Conservation (phyloP, 2,329 filamentous ascomycete species). For the Paraphoma chrysanthemicola region DNA sequence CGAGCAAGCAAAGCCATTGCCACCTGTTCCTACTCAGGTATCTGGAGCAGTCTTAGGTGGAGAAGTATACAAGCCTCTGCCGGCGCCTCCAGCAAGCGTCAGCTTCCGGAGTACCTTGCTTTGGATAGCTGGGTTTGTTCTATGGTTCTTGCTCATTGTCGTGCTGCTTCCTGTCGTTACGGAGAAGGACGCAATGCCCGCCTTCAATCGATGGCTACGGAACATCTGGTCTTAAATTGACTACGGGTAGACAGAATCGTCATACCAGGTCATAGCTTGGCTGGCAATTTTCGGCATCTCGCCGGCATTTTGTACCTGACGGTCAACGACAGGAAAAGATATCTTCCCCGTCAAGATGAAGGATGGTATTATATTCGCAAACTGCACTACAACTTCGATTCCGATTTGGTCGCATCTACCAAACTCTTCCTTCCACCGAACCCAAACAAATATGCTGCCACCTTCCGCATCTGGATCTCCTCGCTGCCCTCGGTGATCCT, state of each 20-base stretch:
- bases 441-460: slow-evolving; percentile 66
- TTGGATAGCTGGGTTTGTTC: slow-evolving; percentile 20
- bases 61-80: slow-evolving; percentile 16
- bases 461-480: slow-evolving; percentile 72
- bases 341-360: too few relatives aligned
- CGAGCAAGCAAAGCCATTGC: slow-evolving; percentile 17
- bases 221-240: background rate
- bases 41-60: background rate
- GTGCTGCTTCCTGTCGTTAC: slow-evolving; percentile 33
- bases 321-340: too few relatives aligned
- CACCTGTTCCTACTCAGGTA: slow-evolving; percentile 7
- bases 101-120: slow-evolving; percentile 9
- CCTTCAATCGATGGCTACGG: slow-evolving; percentile 29
- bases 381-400: slow-evolving; percentile 42
- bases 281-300: slow-evolving; percentile 2
- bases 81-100: slow-evolving; percentile 8
- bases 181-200: slow-evolving; percentile 37
- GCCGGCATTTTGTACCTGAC: background rate
- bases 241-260: background rate
- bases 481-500: slow-evolving; percentile 70
- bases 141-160: slow-evolving; percentile 35
- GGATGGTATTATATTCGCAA: background rate
- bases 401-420: slow-evolving; percentile 38
- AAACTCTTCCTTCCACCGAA: slow-evolving; percentile 56
- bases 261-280: background rate